Percentiles rank a stretch among this genome's conserved stretches.
These are phyloP conservation scores for Lactarius deliciosus DNA, from an alignment of 768 basidiomycete genomes.

Conservation along the genomic window DNA sequence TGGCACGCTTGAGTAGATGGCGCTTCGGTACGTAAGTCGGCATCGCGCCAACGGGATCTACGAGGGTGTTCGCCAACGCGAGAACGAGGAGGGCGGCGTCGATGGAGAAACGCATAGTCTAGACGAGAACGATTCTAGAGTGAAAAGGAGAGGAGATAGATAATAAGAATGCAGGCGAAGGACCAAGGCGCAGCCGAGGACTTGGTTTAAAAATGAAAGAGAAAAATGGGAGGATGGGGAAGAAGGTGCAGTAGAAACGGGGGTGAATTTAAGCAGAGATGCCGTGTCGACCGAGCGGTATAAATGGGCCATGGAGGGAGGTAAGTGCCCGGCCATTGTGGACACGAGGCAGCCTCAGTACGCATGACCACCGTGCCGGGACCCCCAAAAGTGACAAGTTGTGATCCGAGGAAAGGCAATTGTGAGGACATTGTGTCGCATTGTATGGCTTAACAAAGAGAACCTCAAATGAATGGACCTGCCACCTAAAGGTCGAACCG, in stretches of 20 bases:
- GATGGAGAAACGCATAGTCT: slow-evolving; percentile 33
- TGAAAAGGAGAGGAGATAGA: slow-evolving; percentile 8
- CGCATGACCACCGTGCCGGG: neutral
- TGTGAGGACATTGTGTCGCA: neutral
- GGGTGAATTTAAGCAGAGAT: slow-evolving; percentile 11
- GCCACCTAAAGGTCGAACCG: neutral
- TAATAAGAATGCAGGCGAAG: slow-evolving; percentile 17
- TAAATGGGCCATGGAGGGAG: slow-evolving; percentile 16
- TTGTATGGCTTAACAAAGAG: neutral
- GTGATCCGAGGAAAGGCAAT: neutral
- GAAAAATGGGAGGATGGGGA: neutral
- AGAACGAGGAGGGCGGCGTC: slow-evolving; percentile 32
- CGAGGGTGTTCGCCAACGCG: slow-evolving; percentile 36
- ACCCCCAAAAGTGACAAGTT: neutral
- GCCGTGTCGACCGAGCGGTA: neutral
- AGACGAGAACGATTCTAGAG: slow-evolving; percentile 1
- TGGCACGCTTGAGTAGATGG: slow-evolving; percentile 43
- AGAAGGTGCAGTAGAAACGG: neutral
- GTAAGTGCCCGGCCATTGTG: neutral
- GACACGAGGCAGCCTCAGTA: slow-evolving; percentile 24
- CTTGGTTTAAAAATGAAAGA: slow-evolving; percentile 10
- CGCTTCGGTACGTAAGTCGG: slow-evolving; percentile 29
- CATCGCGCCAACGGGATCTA: slow-evolving; percentile 34
- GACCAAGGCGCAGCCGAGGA: slow-evolving; percentile 30
- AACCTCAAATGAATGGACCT: neutral